A percentile compares a stretch with the other conserved stretches of the same genome.
Evolutionary conservation across 169 alveolate genomes (phyloP).

Genomic region (Miamiensis avidus): DNA sequence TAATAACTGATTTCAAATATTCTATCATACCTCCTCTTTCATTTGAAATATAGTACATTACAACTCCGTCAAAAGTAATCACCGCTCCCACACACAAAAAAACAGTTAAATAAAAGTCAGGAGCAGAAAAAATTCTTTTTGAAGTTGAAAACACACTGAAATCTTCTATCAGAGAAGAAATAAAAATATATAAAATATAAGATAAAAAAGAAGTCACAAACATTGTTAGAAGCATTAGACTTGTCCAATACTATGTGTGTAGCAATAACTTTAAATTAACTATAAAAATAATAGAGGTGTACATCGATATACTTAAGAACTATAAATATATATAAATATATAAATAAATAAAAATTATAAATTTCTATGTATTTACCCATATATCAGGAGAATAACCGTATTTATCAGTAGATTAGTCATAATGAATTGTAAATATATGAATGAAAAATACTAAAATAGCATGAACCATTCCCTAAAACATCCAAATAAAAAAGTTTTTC

Average conservation of each 20-base stretch:
- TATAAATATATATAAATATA: too few relatives aligned
- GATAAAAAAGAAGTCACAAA: constrained; percentile 34
- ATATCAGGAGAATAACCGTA: constrained; percentile 69
- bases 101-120: constrained; percentile 44
- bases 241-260: constrained; percentile 36
- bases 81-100: constrained; percentile 29
- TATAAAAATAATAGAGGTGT: constrained; percentile 63
- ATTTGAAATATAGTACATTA: neutral
- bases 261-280: constrained; percentile 31
- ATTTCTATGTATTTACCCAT: constrained; percentile 62
- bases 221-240: constrained; percentile 6
- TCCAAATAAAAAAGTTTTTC: constrained; percentile 49
- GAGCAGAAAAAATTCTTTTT: constrained; percentile 25
- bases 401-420: constrained; percentile 32
- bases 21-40: neutral
- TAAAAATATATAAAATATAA: constrained; percentile 27
- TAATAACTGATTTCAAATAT: too few relatives aligned
- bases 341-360: too few relatives aligned
- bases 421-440: constrained; percentile 26
- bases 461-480: constrained; percentile 55
- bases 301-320: constrained; percentile 48
- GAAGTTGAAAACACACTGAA: constrained; percentile 31
- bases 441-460: constrained; percentile 48
- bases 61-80: constrained; percentile 41
- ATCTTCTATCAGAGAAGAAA: constrained; percentile 6